Evolutionary conservation across 163 green algal species (phyloP).

Genomic region (Scenedesmus sp.): DNA sequence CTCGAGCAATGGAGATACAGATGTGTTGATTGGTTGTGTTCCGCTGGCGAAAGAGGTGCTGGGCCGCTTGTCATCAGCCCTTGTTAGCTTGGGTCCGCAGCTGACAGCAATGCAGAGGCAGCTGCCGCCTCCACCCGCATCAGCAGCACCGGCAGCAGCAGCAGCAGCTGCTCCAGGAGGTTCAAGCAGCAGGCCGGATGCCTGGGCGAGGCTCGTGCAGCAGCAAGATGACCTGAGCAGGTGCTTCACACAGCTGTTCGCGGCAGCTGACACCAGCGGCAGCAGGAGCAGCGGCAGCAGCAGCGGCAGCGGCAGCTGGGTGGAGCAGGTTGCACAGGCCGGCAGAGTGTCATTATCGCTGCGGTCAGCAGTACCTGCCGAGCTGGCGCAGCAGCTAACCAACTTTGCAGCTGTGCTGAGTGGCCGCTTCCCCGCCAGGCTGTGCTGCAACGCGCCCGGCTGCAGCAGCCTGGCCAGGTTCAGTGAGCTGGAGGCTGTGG

Average conservation of each 20-base stretch:
- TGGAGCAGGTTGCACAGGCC: too few relatives aligned
- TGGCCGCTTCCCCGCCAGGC: background rate
- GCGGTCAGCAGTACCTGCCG: background rate
- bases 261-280: background rate
- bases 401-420: background rate
- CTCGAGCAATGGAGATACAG: too few relatives aligned
- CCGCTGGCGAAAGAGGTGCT: too few relatives aligned
- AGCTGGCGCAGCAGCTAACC: background rate
- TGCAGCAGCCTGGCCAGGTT: background rate
- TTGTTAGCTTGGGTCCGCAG: background rate
- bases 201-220: background rate
- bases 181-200: background rate
- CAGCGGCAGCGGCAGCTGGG: too few relatives aligned
- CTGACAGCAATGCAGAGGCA: background rate
- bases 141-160: slow-evolving; percentile 7
- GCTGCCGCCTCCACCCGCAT: too few relatives aligned
- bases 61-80: background rate
- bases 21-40: too few relatives aligned
- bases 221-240: background rate
- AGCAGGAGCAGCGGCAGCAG: background rate
- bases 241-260: background rate
- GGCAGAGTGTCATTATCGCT: too few relatives aligned
- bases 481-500: background rate
- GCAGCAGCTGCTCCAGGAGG: background rate
- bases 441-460: slow-evolving; percentile 1